Conservation (phyloP, 2,329 filamentous ascomycete species). For the Helotiales sp. region DNA sequence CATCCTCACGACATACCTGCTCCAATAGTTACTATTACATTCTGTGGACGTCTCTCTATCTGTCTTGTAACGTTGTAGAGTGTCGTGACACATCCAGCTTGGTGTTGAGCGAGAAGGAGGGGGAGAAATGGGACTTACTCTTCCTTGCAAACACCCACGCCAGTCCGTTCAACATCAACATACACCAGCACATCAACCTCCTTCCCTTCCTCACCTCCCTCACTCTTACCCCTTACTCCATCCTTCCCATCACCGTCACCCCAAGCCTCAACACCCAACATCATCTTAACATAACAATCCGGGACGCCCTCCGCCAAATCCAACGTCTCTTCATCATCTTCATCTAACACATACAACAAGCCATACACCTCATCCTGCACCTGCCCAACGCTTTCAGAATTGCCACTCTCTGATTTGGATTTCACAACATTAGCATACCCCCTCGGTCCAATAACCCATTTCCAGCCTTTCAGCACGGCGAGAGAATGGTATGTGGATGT, state of each 20-base stretch:
- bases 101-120: background rate
- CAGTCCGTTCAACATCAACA: constrained; percentile 54
- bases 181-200: constrained; percentile 57
- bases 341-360: constrained; percentile 3
- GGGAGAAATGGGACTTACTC: constrained; percentile 45
- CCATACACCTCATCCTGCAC: constrained; percentile 10
- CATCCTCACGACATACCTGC: constrained; percentile 64
- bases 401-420: background rate
- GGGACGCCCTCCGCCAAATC: constrained; percentile 17
- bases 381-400: background rate
- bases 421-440: constrained; percentile 68
- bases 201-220: background rate
- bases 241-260: background rate
- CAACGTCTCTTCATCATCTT: constrained; percentile 5
- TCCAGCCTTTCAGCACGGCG: constrained; percentile 60
- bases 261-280: background rate
- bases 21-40: too few species aligned
- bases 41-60: too few species aligned
- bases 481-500: constrained; percentile 53
- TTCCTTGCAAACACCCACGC: constrained; percentile 49
- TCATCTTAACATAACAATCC: constrained; percentile 6
- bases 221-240: background rate
- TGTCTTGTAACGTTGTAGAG: too few species aligned
- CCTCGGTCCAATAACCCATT: constrained; percentile 69
- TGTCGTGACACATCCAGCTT: too few species aligned